Conservation (phyloP, 495 filamentous ascomycete genomes). For the Daldinia concentrica region DNA sequence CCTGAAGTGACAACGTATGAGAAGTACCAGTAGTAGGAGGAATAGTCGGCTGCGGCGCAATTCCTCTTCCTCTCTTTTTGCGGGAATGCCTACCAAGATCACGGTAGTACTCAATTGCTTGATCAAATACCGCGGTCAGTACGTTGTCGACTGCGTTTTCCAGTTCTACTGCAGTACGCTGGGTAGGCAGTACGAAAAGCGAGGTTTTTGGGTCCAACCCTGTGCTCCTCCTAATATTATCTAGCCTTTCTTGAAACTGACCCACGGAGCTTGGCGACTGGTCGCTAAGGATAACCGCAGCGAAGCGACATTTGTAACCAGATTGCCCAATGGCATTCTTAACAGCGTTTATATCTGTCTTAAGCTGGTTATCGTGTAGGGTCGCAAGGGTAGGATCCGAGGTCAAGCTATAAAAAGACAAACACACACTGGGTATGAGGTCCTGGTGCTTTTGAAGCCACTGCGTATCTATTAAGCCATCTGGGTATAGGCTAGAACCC, state of each 20-base stretch:
- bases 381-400: conserved; percentile 75
- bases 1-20: conserved; percentile 80
- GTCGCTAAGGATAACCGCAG: conserved; percentile 81
- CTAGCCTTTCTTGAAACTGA: conserved; percentile 72
- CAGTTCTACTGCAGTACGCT: conserved; percentile 63
- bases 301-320: conserved; percentile 75
- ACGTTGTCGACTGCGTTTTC: conserved; percentile 67
- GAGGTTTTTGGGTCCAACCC: conserved; percentile 78
- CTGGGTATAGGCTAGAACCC: conserved; percentile 80
- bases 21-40: conserved; percentile 84
- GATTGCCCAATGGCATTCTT: conserved; percentile 71
- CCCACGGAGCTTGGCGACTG: conserved; percentile 65
- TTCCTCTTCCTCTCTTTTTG: conserved; percentile 79
- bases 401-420: conserved; percentile 76
- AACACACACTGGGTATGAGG: conserved; percentile 78
- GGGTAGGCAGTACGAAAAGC: conserved; percentile 65
- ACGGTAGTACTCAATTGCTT: conserved; percentile 83
- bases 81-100: conserved; percentile 88
- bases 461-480: conserved; percentile 80
- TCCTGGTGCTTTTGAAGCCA: conserved; percentile 90
- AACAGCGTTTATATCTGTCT: conserved; percentile 82
- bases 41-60: conserved; percentile 81
- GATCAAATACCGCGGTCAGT: conserved; percentile 70
- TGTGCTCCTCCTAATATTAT: conserved; percentile 77
- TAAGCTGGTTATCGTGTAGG: conserved; percentile 83